Conservation (phyloP, 2,329 filamentous ascomycete species). For the Tolypocladium amazonense region DNA sequence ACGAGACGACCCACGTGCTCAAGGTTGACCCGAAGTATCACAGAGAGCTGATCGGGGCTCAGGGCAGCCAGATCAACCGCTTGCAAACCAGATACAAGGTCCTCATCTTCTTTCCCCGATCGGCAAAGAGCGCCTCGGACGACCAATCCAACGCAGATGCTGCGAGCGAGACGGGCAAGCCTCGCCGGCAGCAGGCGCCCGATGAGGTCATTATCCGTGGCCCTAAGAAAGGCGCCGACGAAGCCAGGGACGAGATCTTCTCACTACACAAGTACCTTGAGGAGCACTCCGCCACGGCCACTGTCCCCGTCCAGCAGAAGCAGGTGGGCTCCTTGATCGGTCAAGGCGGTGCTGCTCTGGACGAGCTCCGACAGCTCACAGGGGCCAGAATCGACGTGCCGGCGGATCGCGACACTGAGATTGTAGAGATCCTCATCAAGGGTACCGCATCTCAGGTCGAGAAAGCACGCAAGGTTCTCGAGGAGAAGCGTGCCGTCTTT, state of each 20-base stretch:
- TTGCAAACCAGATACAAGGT: conserved; percentile 90
- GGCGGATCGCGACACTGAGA: conserved; percentile 60
- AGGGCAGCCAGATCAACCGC: conserved; percentile 80
- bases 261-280: conserved; percentile 81
- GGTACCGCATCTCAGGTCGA: conserved; percentile 86
- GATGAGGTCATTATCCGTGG: conserved; percentile 90
- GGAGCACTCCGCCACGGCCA: conserved; percentile 74
- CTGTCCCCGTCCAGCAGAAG: conserved; percentile 77
- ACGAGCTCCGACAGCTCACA: conserved; percentile 73
- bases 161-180: conserved; percentile 55
- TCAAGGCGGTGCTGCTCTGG: conserved; percentile 80
- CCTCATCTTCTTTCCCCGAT: conserved; percentile 82
- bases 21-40: conserved; percentile 94
- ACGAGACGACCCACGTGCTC: conserved; percentile 77
- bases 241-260: conserved; percentile 82
- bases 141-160: conserved; percentile 62
- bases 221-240: conserved; percentile 84
- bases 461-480: conserved; percentile 80
- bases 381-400: conserved; percentile 90
- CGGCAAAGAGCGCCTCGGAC: conserved; percentile 50
- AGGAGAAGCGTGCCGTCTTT: conserved; percentile 77
- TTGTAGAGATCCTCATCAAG: conserved; percentile 83
- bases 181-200: conserved; percentile 60
- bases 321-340: conserved; percentile 93
- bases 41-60: conserved; percentile 81